Evolutionary conservation across 2,329 filamentous ascomycete genomes (phyloP).

Genomic region (Arthroderma sp.): DNA sequence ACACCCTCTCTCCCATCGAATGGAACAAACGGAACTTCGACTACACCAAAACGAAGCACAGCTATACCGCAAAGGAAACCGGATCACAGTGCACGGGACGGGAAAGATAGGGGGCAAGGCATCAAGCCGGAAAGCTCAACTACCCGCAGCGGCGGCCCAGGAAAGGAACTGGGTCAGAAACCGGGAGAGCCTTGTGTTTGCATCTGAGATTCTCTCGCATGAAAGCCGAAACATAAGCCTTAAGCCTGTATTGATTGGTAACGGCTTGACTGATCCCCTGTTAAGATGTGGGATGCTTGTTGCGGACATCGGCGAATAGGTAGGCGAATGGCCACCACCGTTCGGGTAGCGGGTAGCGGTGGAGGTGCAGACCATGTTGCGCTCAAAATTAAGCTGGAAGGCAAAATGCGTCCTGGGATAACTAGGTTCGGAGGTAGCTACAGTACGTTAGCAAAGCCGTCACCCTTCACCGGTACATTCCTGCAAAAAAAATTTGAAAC

Average conservation of each 20-base stretch:
- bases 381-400: too few relatives aligned
- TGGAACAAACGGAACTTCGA: background rate
- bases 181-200: slow-evolving; percentile 53
- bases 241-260: slow-evolving; percentile 87
- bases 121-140: background rate
- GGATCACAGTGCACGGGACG: background rate
- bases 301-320: too few relatives aligned
- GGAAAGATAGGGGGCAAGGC: background rate
- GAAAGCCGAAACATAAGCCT: slow-evolving; percentile 97
- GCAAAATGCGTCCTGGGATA: too few relatives aligned
- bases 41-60: background rate
- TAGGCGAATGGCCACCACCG: too few relatives aligned
- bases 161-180: too few relatives aligned
- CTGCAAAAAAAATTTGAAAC: too few relatives aligned
- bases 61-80: background rate
- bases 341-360: too few relatives aligned
- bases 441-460: too few relatives aligned
- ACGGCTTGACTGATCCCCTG: slow-evolving; percentile 84
- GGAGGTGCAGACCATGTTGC: too few relatives aligned
- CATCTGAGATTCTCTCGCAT: slow-evolving; percentile 80
- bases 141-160: background rate
- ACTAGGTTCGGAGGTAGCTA: too few relatives aligned
- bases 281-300: too few relatives aligned
- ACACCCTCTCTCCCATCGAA: slow-evolving; percentile 6
- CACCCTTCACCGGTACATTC: too few relatives aligned